phyloP scores from a whole-genome alignment of 202 grass and related monocot species.

The Panicum virgatum region DNA sequence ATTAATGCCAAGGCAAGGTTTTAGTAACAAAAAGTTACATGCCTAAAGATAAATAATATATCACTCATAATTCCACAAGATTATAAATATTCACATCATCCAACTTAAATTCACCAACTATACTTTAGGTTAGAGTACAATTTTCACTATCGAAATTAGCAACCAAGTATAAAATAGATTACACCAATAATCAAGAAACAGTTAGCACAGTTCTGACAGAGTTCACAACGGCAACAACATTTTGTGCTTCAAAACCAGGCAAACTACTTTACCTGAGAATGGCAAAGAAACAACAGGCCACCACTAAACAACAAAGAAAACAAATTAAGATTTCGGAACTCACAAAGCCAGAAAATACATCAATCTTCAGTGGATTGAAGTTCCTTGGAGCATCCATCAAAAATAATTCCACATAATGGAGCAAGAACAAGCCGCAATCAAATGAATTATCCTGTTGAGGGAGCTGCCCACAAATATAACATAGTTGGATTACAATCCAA shows the following conservation, averaged over 20 bases:
- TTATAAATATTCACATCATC: not conserved
- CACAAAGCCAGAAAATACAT: conserved; percentile 70
- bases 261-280: conserved; percentile 9
- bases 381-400: conserved; percentile 69
- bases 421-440: conserved; percentile 93
- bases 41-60: conserved; percentile 6
- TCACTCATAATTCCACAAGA: not conserved
- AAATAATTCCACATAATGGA: conserved; percentile 92
- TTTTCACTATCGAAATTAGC: conserved; percentile 20
- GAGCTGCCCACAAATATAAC: conserved; percentile 52
- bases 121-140: conserved; percentile 8
- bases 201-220: not conserved
- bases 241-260: not conserved
- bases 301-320: conserved; percentile 36
- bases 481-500: conserved; percentile 10
- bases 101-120: not conserved
- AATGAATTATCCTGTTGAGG: conserved; percentile 99
- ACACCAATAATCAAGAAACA: conserved; percentile 18
- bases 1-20: not conserved
- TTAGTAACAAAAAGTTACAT: not conserved
- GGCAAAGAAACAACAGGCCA: conserved; percentile 1
- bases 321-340: conserved; percentile 47
- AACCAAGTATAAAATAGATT: not conserved
- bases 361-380: conserved; percentile 75
- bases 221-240: conserved; percentile 11